phyloP scores from a whole-genome alignment of 2,329 filamentous ascomycete species.

The Alternaria tenuissima region DNA sequence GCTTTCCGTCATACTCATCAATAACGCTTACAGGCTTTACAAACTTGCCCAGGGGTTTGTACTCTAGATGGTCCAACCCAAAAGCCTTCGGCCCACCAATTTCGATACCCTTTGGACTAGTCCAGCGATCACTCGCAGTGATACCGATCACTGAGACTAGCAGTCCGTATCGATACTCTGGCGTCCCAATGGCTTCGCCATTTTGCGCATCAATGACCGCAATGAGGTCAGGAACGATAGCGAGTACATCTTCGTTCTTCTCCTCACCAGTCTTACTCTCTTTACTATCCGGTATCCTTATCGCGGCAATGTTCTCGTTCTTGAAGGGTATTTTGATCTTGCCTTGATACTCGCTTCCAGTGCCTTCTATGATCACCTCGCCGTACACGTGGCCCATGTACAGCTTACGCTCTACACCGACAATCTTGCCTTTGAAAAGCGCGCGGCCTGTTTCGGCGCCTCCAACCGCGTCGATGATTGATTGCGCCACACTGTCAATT shows the following conservation, averaged over 20 bases:
- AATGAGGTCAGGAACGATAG: conserved; percentile 61
- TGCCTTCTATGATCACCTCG: conserved; percentile 52
- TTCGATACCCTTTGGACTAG: conserved; percentile 58
- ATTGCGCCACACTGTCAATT: conserved; percentile 49
- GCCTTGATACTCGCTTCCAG: conserved; percentile 47
- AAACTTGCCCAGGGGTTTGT: conserved; percentile 61
- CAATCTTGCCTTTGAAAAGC: conserved; percentile 57
- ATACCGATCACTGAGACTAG: conserved; percentile 63
- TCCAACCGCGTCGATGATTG: conserved; percentile 55
- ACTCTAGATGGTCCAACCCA: conserved; percentile 58
- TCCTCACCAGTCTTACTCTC: conserved; percentile 41
- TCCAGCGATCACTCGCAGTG: conserved; percentile 64
- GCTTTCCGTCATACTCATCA: conserved; percentile 53
- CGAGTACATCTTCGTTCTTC: conserved; percentile 53
- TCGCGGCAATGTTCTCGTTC: conserved; percentile 75
- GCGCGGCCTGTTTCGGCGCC: conserved; percentile 48
- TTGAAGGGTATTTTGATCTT: conserved; percentile 73
- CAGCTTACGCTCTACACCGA: conserved; percentile 54
- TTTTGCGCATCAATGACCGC: conserved; percentile 59
- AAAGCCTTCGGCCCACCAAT: conserved; percentile 62
- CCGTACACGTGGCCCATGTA: conserved; percentile 55
- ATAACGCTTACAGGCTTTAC: conserved; percentile 64
- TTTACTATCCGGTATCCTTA: conserved; percentile 36
- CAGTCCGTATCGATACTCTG: conserved; percentile 64
- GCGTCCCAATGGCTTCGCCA: conserved; percentile 61